Base-by-base conservation (phyloP, 306 rosid genomes). In the Acacia acuminata region DNA sequence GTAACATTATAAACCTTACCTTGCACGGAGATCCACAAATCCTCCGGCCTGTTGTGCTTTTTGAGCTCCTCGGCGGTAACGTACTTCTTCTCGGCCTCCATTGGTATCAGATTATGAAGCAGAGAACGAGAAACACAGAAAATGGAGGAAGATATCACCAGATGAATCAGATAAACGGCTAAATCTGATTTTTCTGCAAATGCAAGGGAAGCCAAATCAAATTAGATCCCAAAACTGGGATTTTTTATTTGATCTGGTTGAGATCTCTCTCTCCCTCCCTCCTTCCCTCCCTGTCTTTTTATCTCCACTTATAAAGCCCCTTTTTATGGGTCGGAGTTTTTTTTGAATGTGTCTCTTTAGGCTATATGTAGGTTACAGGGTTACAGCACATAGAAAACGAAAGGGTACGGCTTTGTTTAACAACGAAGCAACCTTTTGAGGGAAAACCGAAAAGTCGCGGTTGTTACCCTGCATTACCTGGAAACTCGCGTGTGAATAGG, bases 1-100 rank as follows among this genome's bases (percentile, higher is more conserved):
- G 94, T 60, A 50, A 93, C 97, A 61, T 93, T 74, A 81, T 91
- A 93, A 65, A 93, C 83, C 88, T 91, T 91, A 0, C 97, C 97
- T 80, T 91, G 91, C 24, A 93, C 85, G 1, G 97, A 93, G 76
- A 93, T 90, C 97, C 97, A 93, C 40, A 93, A 81, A 87, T 93
- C 94, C 32, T 90, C 97, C 5, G 77, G 79, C 47, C 82, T 86
- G 77, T 88, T 88, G 76, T 93, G 97, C 64, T 55, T 38, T 11
- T 55, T 67, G 13, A 93, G 85, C 30, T 90, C 93, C 73, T 88
- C 94, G 3, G 47, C 24, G 3, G 92, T 85, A 27, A 93, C 87
- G 71, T 83, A 87, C 79, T 60, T 93, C 71, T 73, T 88, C 77
- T 82, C 88, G 72, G 27, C 79, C 83, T 72, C 86, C 90, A 82